Percentiles rank a stretch among this genome's conserved stretches.
These are phyloP conservation scores for Fusarium setosum DNA, from an alignment of 2,329 filamentous ascomycete species.

Conservation along the genomic window DNA sequence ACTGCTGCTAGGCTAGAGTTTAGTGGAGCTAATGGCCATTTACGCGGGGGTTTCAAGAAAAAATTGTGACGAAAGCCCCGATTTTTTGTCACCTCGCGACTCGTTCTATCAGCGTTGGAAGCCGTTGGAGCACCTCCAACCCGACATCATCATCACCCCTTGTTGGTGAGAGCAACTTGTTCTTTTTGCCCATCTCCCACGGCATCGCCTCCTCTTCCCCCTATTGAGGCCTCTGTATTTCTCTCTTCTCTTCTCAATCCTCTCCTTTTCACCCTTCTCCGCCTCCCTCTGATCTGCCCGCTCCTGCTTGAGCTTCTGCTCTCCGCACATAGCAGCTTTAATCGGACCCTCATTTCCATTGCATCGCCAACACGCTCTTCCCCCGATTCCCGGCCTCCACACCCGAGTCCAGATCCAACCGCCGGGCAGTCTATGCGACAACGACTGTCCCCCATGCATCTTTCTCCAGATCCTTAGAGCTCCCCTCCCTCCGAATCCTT, in stretches of 20 bases:
- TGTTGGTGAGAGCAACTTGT: slow-evolving; percentile 29
- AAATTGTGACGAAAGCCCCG: slow-evolving; percentile 47
- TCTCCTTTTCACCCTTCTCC: slow-evolving; percentile 13
- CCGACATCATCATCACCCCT: slow-evolving; percentile 40
- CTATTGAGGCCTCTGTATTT: slow-evolving; percentile 1
- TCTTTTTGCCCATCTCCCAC: slow-evolving; percentile 1
- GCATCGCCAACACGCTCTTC: slow-evolving; percentile 25
- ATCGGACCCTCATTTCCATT: slow-evolving; percentile 35
- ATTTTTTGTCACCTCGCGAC: slow-evolving; percentile 41
- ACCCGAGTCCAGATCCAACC: slow-evolving; percentile 21
- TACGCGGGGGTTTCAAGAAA: slow-evolving; percentile 43
- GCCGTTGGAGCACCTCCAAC: slow-evolving; percentile 40
- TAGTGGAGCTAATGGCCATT: slow-evolving; percentile 29
- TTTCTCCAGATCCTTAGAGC: slow-evolving; percentile 47
- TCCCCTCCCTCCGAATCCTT: slow-evolving; percentile 36
- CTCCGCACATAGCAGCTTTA: slow-evolving; percentile 35
- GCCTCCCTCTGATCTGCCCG: slow-evolving; percentile 14
- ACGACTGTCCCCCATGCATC: slow-evolving; percentile 46
- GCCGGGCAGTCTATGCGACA: slow-evolving; percentile 26
- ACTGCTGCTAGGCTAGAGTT: slow-evolving; percentile 23
- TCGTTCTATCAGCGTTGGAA: slow-evolving; percentile 35
- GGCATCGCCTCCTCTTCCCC: not conserved
- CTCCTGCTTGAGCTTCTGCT: slow-evolving; percentile 34
- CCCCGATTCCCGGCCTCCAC: slow-evolving; percentile 24
- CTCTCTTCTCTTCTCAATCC: slow-evolving; percentile 18